Conservation (phyloP, 768 basidiomycete species). For the Lentinula raphanica region DNA sequence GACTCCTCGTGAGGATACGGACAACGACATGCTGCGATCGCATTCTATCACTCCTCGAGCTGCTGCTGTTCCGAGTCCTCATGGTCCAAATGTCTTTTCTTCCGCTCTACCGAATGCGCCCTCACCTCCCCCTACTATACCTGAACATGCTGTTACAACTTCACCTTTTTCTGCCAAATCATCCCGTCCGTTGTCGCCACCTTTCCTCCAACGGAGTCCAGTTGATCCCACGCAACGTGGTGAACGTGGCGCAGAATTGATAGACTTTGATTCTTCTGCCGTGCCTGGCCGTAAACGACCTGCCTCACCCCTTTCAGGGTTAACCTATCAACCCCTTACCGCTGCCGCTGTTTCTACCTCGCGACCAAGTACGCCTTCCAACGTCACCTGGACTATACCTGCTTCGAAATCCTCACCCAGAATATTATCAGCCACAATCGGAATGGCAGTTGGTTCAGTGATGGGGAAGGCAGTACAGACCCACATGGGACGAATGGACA, state of each 20-base stretch:
- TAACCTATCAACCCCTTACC: conserved; percentile 55
- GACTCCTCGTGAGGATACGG: conserved; percentile 74
- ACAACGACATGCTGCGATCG: conserved; percentile 64
- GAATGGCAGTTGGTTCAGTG: conserved; percentile 56
- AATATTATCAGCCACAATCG: conserved; percentile 41
- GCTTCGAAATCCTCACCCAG: conserved; percentile 23
- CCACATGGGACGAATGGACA: conserved; percentile 24
- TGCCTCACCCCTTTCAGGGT: conserved; percentile 63
- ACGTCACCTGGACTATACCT: conserved; percentile 61
- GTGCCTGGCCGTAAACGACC: conserved; percentile 56
- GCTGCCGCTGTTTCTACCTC: conserved; percentile 50
- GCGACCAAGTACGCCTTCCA: conserved; percentile 64
- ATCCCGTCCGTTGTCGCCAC: conserved; percentile 44
- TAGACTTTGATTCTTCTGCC: conserved; percentile 46
- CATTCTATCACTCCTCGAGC: conserved; percentile 80
- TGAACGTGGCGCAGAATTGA: conserved; percentile 27
- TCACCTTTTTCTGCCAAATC: conserved; percentile 44
- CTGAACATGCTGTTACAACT: conserved; percentile 45
- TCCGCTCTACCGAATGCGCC: conserved; percentile 19
- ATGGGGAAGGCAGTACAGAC: conserved; percentile 28
- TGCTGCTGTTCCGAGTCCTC: conserved; percentile 50
- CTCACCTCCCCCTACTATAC: conserved; percentile 13
- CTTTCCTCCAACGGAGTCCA: conserved; percentile 53
- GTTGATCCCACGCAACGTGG: conserved; percentile 40
- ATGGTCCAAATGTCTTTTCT: conserved; percentile 29